These are phyloP conservation scores for Ilyonectria destructans DNA, from an alignment of 2,329 filamentous ascomycete species.

Conservation along the genomic window DNA sequence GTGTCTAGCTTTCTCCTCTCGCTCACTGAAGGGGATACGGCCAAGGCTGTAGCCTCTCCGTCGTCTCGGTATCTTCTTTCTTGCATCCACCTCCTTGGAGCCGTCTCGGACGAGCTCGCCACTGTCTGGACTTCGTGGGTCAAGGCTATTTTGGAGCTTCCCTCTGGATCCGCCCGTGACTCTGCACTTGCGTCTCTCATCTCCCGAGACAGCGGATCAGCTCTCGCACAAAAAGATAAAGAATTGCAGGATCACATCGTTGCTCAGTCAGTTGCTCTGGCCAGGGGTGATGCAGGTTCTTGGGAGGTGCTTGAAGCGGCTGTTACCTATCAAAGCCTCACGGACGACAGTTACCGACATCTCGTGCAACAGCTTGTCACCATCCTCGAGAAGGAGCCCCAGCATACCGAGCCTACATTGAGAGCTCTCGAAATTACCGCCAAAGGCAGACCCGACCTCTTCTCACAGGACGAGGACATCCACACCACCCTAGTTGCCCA, in stretches of 20 bases:
- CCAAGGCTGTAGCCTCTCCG: slow-evolving; percentile 76
- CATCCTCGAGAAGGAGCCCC: slow-evolving; percentile 51
- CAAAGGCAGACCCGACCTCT: slow-evolving; percentile 60
- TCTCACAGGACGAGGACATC: slow-evolving; percentile 62
- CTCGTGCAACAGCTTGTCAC: slow-evolving; percentile 56
- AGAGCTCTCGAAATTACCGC: slow-evolving; percentile 66
- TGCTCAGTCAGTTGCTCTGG: slow-evolving; percentile 57
- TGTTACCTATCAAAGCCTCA: slow-evolving; percentile 61
- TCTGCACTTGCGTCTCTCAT: slow-evolving; percentile 63
- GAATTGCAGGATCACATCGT: slow-evolving; percentile 66
- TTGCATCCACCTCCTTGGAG: slow-evolving; percentile 72
- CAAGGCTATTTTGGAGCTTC: slow-evolving; percentile 57
- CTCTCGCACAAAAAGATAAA: slow-evolving; percentile 57
- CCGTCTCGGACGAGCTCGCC: slow-evolving; percentile 58
- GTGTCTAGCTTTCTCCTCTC: slow-evolving; percentile 62
- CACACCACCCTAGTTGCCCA: slow-evolving; percentile 68
- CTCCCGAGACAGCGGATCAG: slow-evolving; percentile 59
- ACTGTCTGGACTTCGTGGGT: slow-evolving; percentile 64
- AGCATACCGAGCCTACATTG: slow-evolving; percentile 54
- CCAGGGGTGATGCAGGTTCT: slow-evolving; percentile 51
- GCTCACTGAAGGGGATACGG: slow-evolving; percentile 71
- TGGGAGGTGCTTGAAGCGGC: slow-evolving; percentile 67
- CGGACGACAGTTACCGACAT: slow-evolving; percentile 52
- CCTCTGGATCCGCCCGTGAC: slow-evolving; percentile 42
- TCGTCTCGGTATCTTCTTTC: slow-evolving; percentile 79